Base-by-base conservation (phyloP, 805 yeast genomes). In the Yueomyces sp. region DNA sequence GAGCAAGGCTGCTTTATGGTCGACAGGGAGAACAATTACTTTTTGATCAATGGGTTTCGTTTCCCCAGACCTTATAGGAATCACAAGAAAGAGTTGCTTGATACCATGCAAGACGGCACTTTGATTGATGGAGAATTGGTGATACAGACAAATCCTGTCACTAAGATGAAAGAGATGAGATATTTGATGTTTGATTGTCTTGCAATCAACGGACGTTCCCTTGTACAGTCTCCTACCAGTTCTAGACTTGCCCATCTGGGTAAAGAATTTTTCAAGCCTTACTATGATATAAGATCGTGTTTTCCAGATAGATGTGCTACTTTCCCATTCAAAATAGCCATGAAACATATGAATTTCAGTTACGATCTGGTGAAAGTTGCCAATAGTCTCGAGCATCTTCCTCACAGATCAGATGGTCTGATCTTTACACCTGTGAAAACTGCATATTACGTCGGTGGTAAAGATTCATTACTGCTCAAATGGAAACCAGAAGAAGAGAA, bases 401-500 rank as follows among this genome's bases (percentile, higher is more conserved):
- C 85, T 28, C 96, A 92, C 63, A 82, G 84, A 45, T 79, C 92
- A 3, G 99, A 92, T 65, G 99, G 99, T 1, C 71, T 92, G 29
- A 85, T 92, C 47, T 85, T 87, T 61, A 92, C 99, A 2, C 85
- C 95, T 50, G 82, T 94, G 39, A 85, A 78, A 43, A 76, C 90
- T 1, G 94, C 95, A 0, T 92, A 92, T 63, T 69, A 76, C 3
- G 77, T 80, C 49, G 97, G 97, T 11, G 58, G 59, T 7, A 90
- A 97, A 1, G 97, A 92, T 60, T 72, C 77, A 0, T 76, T 86
- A 5, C 67, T 92, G 41, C 65, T 92, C 44, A 92, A 94, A 63
- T 92, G 99, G 99, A 92, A 92, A 57, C 97, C 98, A 2, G 85
- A 94, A 9, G 85, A 85, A 49, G 98, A 90, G 61, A 94, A 92